Evolutionary conservation across 345 rosid genomes (phyloP), one percentile per base, ranked within the genome.

Genomic region (Rubroshorea leprosula): DNA sequence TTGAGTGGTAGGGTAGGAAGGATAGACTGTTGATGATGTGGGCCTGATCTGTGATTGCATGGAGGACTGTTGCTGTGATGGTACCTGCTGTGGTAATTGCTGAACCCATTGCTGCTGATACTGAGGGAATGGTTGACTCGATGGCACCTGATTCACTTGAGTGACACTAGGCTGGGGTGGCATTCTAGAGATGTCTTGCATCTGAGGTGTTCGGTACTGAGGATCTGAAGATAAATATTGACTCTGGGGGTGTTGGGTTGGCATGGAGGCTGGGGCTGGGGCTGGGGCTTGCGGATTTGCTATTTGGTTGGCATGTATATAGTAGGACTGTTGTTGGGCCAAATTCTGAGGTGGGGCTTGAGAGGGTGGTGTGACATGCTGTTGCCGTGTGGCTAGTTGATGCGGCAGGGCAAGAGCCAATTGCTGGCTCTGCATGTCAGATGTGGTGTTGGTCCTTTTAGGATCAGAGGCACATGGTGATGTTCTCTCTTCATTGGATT

Each of bases 391-490:
- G 20, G 83, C 59, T 50, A 93, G 74, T 71, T 93, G 97, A 69
- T 82, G 95, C 16, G 96, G 96, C 23, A 94, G 74, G 66, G 92
- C 96, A 58, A 94, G 83, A 70, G 90, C 99, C 64, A 94, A 72
- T 64, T 90, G 97, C 65, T 90, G 92, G 67, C 81, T 88, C 19
- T 75, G 80, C 55, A 74, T 55, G 60, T 90, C 95, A 61, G 87
- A 58, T 54, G 76, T 1, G 61, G 69, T 78, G 6, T 94, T 96
- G 20, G 58, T 60, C 65, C 75, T 85, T 64, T 80, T 85, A 50
- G 75, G 46, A 73, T 84, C 93, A 26, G 81, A 66, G 49, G 78
- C 80, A 74, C 83, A 76, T 31, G 89, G 67, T 1, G 87, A 60
- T 11, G 64, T 69, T 72, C 86, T 80, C 48, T 90, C 99, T 64